Evolutionary conservation across 257 asterid species (phyloP).

Genomic region (Cynanchum wilfordii): DNA sequence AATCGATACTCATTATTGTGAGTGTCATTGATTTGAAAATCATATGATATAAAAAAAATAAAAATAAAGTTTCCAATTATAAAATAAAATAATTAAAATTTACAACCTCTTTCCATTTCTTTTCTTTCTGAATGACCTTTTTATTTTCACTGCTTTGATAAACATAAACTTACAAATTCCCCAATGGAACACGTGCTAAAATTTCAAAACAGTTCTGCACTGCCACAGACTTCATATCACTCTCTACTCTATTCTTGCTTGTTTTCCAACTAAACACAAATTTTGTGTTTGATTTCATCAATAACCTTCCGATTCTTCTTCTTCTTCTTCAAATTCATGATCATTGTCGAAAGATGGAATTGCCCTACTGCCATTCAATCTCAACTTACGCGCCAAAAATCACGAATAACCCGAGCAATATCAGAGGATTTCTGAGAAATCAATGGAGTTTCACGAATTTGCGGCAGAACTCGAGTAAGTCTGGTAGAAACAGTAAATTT

Average conservation of each 20-base stretch:
- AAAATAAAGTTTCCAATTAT: no score
- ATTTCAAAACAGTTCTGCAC: background rate
- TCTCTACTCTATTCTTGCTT: background rate
- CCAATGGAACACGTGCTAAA: background rate
- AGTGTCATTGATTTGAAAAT: no score
- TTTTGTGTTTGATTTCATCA: background rate
- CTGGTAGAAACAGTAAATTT: constrained; percentile 8
- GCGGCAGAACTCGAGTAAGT: background rate
- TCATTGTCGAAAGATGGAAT: background rate
- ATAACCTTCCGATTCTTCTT: background rate
- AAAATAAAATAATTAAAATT: no score
- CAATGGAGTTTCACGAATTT: background rate
- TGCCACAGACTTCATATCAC: background rate
- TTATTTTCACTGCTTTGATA: no score
- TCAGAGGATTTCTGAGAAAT: background rate
- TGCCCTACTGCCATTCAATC: background rate
- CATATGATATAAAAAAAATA: no score
- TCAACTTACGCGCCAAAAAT: background rate
- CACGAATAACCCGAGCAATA: no score
- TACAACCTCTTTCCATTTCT: no score
- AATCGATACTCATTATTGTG: no score
- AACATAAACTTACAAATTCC: no score
- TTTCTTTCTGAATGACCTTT: no score
- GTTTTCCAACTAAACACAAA: background rate
- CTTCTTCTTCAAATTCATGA: background rate